These are phyloP conservation scores for Vicia sativa DNA, from an alignment of 306 rosid species.

Conservation along the genomic window DNA sequence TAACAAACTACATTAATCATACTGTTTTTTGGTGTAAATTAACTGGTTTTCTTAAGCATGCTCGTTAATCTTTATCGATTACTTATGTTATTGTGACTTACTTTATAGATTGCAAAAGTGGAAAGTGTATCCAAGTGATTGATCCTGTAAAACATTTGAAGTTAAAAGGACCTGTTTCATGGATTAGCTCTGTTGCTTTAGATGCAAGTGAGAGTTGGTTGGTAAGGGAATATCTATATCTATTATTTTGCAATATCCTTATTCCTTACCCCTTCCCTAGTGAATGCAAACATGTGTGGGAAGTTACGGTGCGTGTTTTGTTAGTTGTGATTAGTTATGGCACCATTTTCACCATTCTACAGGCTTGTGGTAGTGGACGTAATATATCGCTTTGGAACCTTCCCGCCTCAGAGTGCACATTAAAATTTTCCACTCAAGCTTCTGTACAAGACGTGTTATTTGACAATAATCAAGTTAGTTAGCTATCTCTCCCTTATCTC, in stretches of 20 bases:
- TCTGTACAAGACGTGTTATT: conserved; percentile 79
- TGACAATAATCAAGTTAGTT: conserved; percentile 79
- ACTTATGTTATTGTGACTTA: conserved; percentile 32
- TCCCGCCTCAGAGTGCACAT: conserved; percentile 80
- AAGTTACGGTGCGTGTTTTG: conserved; percentile 14
- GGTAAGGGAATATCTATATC: conserved; percentile 57
- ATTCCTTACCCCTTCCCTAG: not conserved
- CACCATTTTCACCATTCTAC: conserved; percentile 34
- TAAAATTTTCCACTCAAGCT: conserved; percentile 59
- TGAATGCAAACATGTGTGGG: conserved; percentile 7
- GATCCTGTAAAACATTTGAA: conserved; percentile 64
- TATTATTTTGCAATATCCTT: conserved; percentile 15
- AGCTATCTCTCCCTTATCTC: conserved; percentile 19
- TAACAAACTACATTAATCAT: conserved; percentile 3
- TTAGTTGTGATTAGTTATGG: conserved; percentile 23
- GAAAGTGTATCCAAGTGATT: conserved; percentile 71
- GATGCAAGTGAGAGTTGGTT: conserved; percentile 96
- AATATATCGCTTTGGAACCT: conserved; percentile 92
- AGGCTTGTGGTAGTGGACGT: conserved; percentile 86
- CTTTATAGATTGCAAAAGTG: conserved; percentile 81
- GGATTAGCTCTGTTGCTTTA: conserved; percentile 75
- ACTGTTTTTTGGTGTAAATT: conserved; percentile 8
- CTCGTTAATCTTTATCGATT: conserved; percentile 23
- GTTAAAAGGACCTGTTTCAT: conserved; percentile 57
- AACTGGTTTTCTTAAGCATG: conserved; percentile 3